A percentile compares a stretch with the other conserved stretches of the same genome.
phyloP scores from a whole-genome alignment of 2,329 filamentous ascomycete genomes.

The Ophiostoma triangulosporum region DNA sequence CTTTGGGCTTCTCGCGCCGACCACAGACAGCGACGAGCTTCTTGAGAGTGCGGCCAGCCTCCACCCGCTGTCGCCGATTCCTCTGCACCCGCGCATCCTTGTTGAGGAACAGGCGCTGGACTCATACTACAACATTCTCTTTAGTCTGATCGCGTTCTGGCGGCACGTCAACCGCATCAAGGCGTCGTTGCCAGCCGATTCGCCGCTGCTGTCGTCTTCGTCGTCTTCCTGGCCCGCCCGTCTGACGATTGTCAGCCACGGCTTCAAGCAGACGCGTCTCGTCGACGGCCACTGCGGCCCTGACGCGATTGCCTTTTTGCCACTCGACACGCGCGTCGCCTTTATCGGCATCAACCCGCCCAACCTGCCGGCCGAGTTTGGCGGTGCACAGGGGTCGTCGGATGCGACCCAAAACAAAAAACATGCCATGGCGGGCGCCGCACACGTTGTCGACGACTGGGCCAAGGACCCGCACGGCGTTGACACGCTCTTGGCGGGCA shows the following conservation, averaged over 20 bases:
- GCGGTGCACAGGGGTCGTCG: conserved; percentile 6
- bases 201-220: neutral
- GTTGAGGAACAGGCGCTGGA: conserved; percentile 65
- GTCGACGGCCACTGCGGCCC: conserved; percentile 44
- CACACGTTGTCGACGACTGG: conserved; percentile 34
- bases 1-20: conserved; percentile 25
- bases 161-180: conserved; percentile 15
- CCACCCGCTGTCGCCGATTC: conserved; percentile 19
- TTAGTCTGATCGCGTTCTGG: conserved; percentile 49
- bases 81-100: conserved; percentile 27
- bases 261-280: conserved; percentile 52
- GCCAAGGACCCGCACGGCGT: conserved; percentile 37
- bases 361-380: conserved; percentile 21
- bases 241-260: conserved; percentile 54
- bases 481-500: conserved; percentile 29
- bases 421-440: conserved; percentile 28
- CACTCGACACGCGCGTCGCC: conserved; percentile 25
- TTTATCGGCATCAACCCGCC: conserved; percentile 56
- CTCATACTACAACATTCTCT: conserved; percentile 74
- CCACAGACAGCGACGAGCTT: neutral
- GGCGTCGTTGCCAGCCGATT: neutral
- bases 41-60: neutral
- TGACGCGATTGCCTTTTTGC: conserved; percentile 40
- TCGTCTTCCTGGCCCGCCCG: conserved; percentile 35
- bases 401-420: conserved; percentile 19